Evolutionary conservation across 2,329 filamentous ascomycete species (phyloP).

Genomic region (Verticillium nonalfalfae): DNA sequence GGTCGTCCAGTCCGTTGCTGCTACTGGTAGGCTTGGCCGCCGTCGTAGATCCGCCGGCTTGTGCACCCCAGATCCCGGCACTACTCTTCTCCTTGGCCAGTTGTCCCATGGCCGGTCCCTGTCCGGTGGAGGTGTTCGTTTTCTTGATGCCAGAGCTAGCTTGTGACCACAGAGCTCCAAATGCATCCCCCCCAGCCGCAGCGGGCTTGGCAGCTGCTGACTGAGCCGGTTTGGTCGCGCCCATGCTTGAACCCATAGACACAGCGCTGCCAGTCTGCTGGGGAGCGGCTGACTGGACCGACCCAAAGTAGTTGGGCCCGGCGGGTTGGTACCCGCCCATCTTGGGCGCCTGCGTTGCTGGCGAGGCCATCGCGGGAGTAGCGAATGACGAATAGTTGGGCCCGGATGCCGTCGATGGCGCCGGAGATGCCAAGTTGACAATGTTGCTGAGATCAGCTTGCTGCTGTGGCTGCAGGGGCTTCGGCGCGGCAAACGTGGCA

Average conservation of each 20-base stretch:
- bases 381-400: conserved; percentile 61
- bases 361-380: conserved; percentile 33
- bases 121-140: conserved; percentile 48
- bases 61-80: conserved; percentile 86
- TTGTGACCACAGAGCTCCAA: conserved; percentile 79
- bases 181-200: conserved; percentile 69
- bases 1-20: conserved; percentile 36
- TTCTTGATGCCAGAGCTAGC: conserved; percentile 74
- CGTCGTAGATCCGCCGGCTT: conserved; percentile 30
- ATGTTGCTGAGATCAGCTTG: conserved; percentile 75
- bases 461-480: conserved; percentile 79
- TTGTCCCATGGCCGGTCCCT: conserved; percentile 79
- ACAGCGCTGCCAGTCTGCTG: conserved; percentile 15
- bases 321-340: conserved; percentile 65
- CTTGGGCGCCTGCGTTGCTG: conserved; percentile 40
- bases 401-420: conserved; percentile 46
- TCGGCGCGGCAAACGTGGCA: conserved; percentile 72
- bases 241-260: conserved; percentile 21
- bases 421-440: conserved; percentile 71
- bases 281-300: conserved; percentile 48
- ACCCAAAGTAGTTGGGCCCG: conserved; percentile 93
- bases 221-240: conserved; percentile 40
- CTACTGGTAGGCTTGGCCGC: conserved; percentile 19
- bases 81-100: conserved; percentile 97
- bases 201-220: conserved; percentile 47